Evolutionary conservation across 805 yeast species (phyloP).

Genomic region (Metschnikowia baotianmanensis): DNA sequence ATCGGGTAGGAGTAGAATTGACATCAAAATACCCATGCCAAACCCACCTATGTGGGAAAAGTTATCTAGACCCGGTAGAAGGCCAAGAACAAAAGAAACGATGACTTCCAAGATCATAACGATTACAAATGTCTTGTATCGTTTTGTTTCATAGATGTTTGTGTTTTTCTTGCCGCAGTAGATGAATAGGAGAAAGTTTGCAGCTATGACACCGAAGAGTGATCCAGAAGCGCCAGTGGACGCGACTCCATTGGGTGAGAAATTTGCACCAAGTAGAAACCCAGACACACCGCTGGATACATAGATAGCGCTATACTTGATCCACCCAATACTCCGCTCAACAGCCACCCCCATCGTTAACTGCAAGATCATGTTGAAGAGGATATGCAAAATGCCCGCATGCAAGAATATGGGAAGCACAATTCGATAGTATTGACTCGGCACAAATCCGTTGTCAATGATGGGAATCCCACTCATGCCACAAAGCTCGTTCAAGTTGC

Average conservation of each 20-base stretch:
- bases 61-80: conserved; percentile 72
- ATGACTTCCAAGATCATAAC: conserved; percentile 56
- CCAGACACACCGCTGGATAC: conserved; percentile 64
- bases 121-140: conserved; percentile 45
- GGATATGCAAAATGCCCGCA: conserved; percentile 69
- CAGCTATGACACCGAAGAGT: conserved; percentile 64
- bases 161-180: conserved; percentile 50
- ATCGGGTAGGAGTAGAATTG: conserved; percentile 51
- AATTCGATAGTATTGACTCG: conserved; percentile 68
- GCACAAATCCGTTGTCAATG: conserved; percentile 35
- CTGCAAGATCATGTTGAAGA: conserved; percentile 61
- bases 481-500: conserved; percentile 57
- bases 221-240: conserved; percentile 73
- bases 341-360: conserved; percentile 57
- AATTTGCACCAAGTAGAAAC: conserved; percentile 65
- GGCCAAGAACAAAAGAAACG: conserved; percentile 58
- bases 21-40: conserved; percentile 53
- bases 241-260: conserved; percentile 63
- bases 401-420: conserved; percentile 70
- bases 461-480: conserved; percentile 51
- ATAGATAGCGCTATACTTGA: conserved; percentile 55
- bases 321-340: conserved; percentile 54
- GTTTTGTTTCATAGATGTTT: conserved; percentile 43
- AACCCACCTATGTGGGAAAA: conserved; percentile 77
- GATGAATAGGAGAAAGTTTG: conserved; percentile 55